Conservation (phyloP, 1,284 basidiomycete species). For the Blastosporella zonata region DNA sequence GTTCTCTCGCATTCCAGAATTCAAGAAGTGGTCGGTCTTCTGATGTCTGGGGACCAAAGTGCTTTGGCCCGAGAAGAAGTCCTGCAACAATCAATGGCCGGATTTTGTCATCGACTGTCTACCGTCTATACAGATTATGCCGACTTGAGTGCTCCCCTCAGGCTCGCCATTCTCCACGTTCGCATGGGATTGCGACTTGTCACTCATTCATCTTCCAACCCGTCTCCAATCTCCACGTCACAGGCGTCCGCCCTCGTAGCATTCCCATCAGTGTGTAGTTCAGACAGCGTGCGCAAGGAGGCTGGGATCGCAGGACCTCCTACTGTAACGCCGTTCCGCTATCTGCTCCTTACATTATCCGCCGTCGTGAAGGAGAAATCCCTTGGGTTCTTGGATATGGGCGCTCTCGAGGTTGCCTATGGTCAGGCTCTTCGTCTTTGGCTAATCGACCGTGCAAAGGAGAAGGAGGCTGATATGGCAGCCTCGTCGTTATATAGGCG, state of each 20-base stretch:
- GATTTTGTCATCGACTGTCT: constrained; percentile 61
- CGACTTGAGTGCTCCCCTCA: constrained; percentile 72
- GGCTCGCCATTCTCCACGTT: constrained; percentile 63
- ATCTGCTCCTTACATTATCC: constrained; percentile 51
- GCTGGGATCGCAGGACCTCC: constrained; percentile 22
- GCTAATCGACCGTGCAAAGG: constrained; percentile 76
- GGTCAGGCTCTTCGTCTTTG: constrained; percentile 79
- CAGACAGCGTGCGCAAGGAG: constrained; percentile 32
- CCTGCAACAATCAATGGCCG: constrained; percentile 62
- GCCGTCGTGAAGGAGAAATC: constrained; percentile 46
- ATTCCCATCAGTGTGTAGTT: constrained; percentile 52
- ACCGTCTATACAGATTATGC: constrained; percentile 57
- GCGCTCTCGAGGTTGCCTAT: constrained; percentile 51
- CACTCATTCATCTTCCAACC: constrained; percentile 26
- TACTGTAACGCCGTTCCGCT: constrained; percentile 30
- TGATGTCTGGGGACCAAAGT: constrained; percentile 34
- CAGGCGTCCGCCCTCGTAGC: constrained; percentile 38
- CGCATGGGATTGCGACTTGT: constrained; percentile 75
- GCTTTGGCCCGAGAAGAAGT: constrained; percentile 54
- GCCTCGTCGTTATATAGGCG: constrained; percentile 80
- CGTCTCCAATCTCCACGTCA: constrained; percentile 11
- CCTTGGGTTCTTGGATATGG: constrained; percentile 32
- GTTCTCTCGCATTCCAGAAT: constrained; percentile 50
- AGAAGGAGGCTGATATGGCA: constrained; percentile 62
- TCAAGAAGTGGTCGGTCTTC: constrained; percentile 33